Base-by-base conservation (phyloP, 305 asterid genomes). In the Fraxinus nigra region DNA sequence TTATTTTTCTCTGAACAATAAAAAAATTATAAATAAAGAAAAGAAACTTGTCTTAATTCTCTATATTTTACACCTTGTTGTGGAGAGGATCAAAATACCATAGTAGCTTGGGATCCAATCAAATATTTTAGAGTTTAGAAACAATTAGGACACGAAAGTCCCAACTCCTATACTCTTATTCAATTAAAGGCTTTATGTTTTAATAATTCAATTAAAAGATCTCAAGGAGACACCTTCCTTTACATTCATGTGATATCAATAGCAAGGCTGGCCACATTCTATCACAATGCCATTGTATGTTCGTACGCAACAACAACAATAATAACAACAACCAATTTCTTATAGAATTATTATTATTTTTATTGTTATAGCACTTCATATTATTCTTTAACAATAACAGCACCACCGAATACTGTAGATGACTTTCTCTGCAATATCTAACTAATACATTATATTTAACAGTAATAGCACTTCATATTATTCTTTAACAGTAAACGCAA, bases 251-350 rank as follows among this genome's bases (percentile, higher is more conserved):
- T 18, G 69, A 18, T 20, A 18, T 9, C 9, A 59, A 59, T 28
- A 59, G 10, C 69, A 59, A 78, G 84, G 87, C 80, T 86, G 88
- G 85, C 88, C 89, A 85, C 82, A 84, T 84, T 88, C 86, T 76
- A 80, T 35, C 81, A 82, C 81, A 82, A 83, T 78, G 81, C 86
- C 61, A 63, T 84, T 61, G 67, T 69, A 73, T 83, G 51, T 79
- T 70, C 79, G 1, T 14, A 48, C 20, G 6, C 59, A 16, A 48
- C 26, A 24, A 24, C 59, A 16, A 48, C 59, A 16, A 48, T 1
- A 24, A 24, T 20, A 16, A 48, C 7, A 16, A 48, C n/a, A 14
- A 40, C 16, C 16, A 40, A 10, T 3, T 40, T 40, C 4, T 0
- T 40, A 40, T 40, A 40, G 51, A 40, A 10, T 40, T 40, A 40